phyloP scores from a whole-genome alignment of 345 rosid genomes.

The Combretum micranthum region DNA sequence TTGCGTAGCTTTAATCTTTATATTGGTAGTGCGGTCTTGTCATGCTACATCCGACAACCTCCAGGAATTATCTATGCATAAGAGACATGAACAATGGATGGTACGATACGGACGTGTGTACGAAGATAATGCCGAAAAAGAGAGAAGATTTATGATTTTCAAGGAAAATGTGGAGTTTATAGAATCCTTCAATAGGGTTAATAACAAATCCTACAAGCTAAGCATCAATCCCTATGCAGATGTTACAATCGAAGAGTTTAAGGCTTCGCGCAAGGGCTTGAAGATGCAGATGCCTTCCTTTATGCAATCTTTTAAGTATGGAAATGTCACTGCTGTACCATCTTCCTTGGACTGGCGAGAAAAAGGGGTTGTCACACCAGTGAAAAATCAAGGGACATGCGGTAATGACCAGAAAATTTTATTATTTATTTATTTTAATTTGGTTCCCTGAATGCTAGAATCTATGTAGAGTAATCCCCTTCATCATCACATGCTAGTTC shows the following conservation, averaged over 20 bases:
- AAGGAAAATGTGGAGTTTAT: conserved; percentile 18
- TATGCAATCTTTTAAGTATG: background rate
- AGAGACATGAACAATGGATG: conserved; percentile 33
- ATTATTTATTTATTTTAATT: too few species aligned
- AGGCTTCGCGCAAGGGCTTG: conserved; percentile 17
- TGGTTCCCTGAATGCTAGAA: too few species aligned
- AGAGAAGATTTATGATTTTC: conserved; percentile 13
- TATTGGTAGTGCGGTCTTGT: conserved; percentile 10
- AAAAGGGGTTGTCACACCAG: conserved; percentile 29
- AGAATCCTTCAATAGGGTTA: conserved; percentile 14
- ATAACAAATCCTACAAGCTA: conserved; percentile 17
- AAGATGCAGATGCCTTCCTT: too few species aligned
- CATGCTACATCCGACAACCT: conserved; percentile 12
- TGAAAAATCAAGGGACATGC: conserved; percentile 40
- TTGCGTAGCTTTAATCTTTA: conserved; percentile 14
- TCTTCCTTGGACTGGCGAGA: conserved; percentile 33
- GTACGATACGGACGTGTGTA: conserved; percentile 17
- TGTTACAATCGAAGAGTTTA: conserved; percentile 29
- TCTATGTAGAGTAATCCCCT: too few species aligned
- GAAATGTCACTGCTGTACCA: conserved; percentile 18
- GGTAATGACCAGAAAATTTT: conserved; percentile 22
- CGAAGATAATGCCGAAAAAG: conserved; percentile 9
- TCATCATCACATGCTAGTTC: too few species aligned
- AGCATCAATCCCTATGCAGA: conserved; percentile 28
- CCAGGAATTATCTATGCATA: conserved; percentile 8